Evolutionary conservation across 139 green algal species (phyloP).

Genomic region (Limnomonas spitsbergensis): DNA sequence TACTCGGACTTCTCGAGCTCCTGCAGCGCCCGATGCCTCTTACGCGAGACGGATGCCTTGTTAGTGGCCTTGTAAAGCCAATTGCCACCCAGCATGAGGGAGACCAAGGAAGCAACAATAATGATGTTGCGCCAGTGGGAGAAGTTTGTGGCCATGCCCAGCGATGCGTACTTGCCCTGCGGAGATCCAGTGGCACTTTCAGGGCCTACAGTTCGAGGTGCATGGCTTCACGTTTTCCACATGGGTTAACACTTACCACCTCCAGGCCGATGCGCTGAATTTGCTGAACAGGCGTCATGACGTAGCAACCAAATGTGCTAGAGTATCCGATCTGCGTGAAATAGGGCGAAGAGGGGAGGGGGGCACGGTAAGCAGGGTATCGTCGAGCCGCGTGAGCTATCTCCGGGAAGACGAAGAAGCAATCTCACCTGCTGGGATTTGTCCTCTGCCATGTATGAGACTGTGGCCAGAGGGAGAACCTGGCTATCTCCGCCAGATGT

Average conservation of each 20-base stretch:
- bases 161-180: slow-evolving; percentile 38
- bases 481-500: background rate
- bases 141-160: slow-evolving; percentile 33
- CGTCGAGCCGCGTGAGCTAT: background rate
- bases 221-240: no score
- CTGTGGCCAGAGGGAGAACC: background rate
- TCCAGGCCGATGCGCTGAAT: slow-evolving; percentile 37
- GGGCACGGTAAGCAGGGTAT: background rate
- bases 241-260: slow-evolving; percentile 35
- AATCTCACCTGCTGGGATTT: slow-evolving; percentile 28
- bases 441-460: slow-evolving; percentile 11
- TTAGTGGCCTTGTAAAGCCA: background rate
- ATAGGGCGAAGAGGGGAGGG: background rate
- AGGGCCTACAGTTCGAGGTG: background rate
- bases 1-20: background rate
- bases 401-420: no score
- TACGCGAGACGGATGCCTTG: background rate
- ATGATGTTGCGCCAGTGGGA: slow-evolving; percentile 44
- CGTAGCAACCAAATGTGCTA: slow-evolving; percentile 22
- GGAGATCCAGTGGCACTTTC: background rate
- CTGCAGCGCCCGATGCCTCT: background rate
- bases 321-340: slow-evolving; percentile 20
- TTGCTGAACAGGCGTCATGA: slow-evolving; percentile 48
- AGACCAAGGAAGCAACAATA: slow-evolving; percentile 20
- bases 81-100: slow-evolving; percentile 29